Conservation (phyloP, 2,329 filamentous ascomycete genomes). For the Paraconiothyrium brasiliense region DNA sequence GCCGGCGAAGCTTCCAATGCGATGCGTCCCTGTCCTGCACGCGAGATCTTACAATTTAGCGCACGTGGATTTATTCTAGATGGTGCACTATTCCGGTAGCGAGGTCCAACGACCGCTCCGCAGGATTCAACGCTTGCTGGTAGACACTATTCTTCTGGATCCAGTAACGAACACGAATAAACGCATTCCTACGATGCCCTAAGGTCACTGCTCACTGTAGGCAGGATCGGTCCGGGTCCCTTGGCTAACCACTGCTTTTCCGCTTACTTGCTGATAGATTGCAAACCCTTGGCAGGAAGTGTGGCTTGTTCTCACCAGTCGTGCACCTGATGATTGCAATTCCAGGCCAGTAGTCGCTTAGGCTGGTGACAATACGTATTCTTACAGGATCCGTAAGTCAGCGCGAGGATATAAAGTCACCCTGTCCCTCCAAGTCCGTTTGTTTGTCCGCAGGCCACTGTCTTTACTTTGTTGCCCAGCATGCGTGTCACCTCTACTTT, state of each 20-base stretch:
- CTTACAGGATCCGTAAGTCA: conserved; percentile 8
- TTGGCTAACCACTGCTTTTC: conserved; percentile 1
- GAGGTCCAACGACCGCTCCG: conserved; percentile 13
- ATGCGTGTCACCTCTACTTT: conserved; percentile 21
- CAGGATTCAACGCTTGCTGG: conserved; percentile 8
- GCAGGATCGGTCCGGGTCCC: conserved; percentile 15
- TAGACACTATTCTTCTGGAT: neutral
- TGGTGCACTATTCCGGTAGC: conserved; percentile 14
- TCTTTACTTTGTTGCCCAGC: conserved; percentile 17
- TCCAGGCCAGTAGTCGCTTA: conserved; percentile 10
- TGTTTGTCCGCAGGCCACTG: conserved; percentile 10
- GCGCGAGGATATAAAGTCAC: conserved; percentile 12
- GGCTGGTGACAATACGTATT: conserved; percentile 5
- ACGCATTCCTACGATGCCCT: conserved; percentile 6
- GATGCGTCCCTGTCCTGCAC: conserved; percentile 3
- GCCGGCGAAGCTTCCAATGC: conserved; percentile 2
- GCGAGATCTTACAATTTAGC: conserved; percentile 11
- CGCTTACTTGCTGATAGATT: conserved; percentile 16
- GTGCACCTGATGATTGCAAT: neutral
- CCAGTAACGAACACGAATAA: conserved; percentile 6
- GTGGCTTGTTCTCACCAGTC: conserved; percentile 14
- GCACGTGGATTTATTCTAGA: conserved; percentile 13
- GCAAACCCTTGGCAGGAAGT: conserved; percentile 13
- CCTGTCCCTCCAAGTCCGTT: neutral
- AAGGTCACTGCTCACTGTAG: conserved; percentile 4